phyloP scores from a whole-genome alignment of 1,139 yeast species.

The Torulaspora pretoriensis region DNA sequence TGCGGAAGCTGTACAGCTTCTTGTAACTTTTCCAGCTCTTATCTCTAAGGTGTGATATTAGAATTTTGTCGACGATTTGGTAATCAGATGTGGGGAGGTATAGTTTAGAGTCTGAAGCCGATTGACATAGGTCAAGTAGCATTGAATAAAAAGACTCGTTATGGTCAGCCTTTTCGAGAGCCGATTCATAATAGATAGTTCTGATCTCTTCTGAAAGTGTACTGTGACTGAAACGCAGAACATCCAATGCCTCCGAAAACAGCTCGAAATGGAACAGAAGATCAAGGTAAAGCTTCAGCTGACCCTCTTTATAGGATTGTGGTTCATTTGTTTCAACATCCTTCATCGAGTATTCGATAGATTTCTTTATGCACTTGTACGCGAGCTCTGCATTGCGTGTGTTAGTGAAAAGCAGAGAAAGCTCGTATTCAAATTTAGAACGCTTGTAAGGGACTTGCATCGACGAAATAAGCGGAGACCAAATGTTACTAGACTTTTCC shows the following conservation, averaged over 20 bases:
- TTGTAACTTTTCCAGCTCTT: constrained; percentile 27
- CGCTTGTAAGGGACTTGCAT: constrained; percentile 16
- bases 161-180: constrained; percentile 27
- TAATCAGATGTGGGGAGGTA: constrained; percentile 35
- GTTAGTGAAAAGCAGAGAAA: constrained; percentile 23
- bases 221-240: constrained; percentile 29
- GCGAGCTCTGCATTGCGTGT: constrained; percentile 23
- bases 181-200: constrained; percentile 22
- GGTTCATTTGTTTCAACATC: constrained; percentile 20
- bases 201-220: constrained; percentile 23
- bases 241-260: constrained; percentile 33
- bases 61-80: constrained; percentile 47
- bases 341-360: constrained; percentile 28
- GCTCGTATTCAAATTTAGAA: constrained; percentile 22
- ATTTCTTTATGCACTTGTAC: constrained; percentile 29
- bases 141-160: constrained; percentile 26
- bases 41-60: constrained; percentile 18
- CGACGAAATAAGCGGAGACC: constrained; percentile 26
- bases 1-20: constrained; percentile 30
- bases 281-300: constrained; percentile 29
- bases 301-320: constrained; percentile 23
- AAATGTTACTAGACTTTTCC: constrained; percentile 15
- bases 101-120: constrained; percentile 11
- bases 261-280: constrained; percentile 27
- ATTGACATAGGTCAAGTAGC: constrained; percentile 24